Evolutionary conservation across 768 basidiomycete genomes (phyloP), one percentile per base, ranked within the genome.

Genomic region (Calocera viscosa): DNA sequence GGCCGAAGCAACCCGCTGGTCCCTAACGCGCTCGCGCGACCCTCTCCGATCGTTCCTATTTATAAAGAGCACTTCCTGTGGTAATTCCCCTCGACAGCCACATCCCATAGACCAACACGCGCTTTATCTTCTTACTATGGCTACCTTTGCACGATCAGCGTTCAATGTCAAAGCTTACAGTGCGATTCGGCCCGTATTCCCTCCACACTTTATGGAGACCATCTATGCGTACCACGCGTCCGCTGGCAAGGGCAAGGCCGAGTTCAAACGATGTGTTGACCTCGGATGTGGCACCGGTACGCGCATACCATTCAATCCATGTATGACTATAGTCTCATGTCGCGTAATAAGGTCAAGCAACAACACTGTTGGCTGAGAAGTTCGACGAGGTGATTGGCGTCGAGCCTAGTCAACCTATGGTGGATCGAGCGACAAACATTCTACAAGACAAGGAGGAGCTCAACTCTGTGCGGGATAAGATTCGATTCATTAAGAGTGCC

Each of bases 261-360:
- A 72, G 65, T 88, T 84, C 81, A 79, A 83, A 16, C 78, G 76
- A 19, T 89, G 87, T 0, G 79, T 90, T 0, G 91, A 94, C 71
- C 73, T 91, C 1, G 90, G 91, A 2, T 92, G 91, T 75, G 90
- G 91, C 30, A 89, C 91, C n/a, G 88, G 90, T 88, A 67, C 12
- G 78, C 72, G 14, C n/a, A n/a, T n/a, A n/a, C 32, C 64, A 63
- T 38, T 64, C 24, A 41, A 1, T 32, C 30, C 5, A 64, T 67
- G 49, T 66, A 38, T 34, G 68, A 53, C 74, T 70, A 28, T 11
- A 24, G 53, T 24, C 32, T 17, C 1, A 24, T 32, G 19, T 40
- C 22, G 53, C 53, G 16, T 2, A 12, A 60, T 19, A 38, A 89
- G 89, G 90, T 39, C 87, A 91, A 73, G 87, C 88, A 33, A 91